Evolutionary conservation across 1,284 basidiomycete genomes (phyloP).

Genomic region (Ceratobasidium theobromae): DNA sequence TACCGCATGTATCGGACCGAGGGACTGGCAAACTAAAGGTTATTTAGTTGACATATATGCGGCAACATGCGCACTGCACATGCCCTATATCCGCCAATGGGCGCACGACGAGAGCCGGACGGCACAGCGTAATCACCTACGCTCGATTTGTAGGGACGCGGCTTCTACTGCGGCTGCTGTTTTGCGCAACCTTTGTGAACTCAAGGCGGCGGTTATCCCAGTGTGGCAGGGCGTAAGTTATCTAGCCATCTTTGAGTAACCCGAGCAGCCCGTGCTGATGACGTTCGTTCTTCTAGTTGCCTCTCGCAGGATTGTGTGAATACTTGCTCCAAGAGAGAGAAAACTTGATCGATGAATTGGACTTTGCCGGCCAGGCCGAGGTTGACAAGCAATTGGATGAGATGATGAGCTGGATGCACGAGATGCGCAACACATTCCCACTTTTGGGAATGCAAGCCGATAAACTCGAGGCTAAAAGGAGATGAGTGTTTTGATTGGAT

Average conservation of each 20-base stretch:
- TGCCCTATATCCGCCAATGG: slow-evolving; percentile 29
- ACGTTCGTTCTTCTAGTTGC: not conserved
- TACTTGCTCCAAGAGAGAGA: slow-evolving; percentile 26
- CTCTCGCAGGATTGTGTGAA: slow-evolving; percentile 22
- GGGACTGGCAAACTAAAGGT: not conserved
- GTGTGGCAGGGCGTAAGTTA: slow-evolving; percentile 28
- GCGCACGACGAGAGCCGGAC: slow-evolving; percentile 2
- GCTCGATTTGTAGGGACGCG: slow-evolving; percentile 11
- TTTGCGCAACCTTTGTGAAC: slow-evolving; percentile 2
- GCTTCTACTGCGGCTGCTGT: slow-evolving; percentile 18
- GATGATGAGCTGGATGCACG: slow-evolving; percentile 30
- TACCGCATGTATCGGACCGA: not conserved
- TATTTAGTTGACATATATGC: slow-evolving; percentile 23
- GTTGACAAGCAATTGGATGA: slow-evolving; percentile 23
- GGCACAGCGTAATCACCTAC: slow-evolving; percentile 1
- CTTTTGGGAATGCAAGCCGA: slow-evolving; percentile 28
- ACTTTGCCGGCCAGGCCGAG: slow-evolving; percentile 30
- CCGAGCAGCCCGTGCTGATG: not conserved
- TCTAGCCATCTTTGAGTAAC: not conserved
- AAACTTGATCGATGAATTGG: slow-evolving; percentile 25
- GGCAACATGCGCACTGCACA: slow-evolving; percentile 23
- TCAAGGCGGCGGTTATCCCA: not conserved
- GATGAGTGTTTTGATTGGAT: not conserved
- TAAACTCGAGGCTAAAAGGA: slow-evolving; percentile 8
- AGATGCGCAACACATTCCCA: slow-evolving; percentile 3